Evolutionary conservation across 78 protist species (phyloP), one percentile per base, ranked within the genome.

Genomic region (slime mould (Dictyostelium discoideum)): DNA sequence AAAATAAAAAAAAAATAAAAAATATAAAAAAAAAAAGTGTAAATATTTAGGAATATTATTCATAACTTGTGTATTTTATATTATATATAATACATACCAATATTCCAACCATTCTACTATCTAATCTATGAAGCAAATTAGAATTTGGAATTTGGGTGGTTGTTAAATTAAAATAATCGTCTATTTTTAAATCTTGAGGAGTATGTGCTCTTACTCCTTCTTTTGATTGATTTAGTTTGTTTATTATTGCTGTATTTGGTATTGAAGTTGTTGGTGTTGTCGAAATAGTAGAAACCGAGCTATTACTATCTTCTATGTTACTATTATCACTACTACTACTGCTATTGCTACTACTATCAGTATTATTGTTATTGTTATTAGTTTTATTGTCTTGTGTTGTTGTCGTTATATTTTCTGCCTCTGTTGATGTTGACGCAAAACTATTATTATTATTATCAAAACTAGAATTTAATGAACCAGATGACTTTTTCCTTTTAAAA

Each of bases 21-120:
- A 84, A n/a, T n/a, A n/a, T n/a, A n/a, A 10, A 39, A 13, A 65
- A 3, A 16, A 22, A 29, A 18, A 16, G 18, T 13, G 18, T 42
- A 16, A 20, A 42, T 32, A 32, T n/a, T 65, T 20, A 32, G 37
- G 37, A 32, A 11, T 37, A 37, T 84, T 37, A 37, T 84, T 22
- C 46, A 42, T 42, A 42, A 42, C 44, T 46, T 7, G 8, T 14
- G 5, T 24, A n/a, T 54, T 82, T 48, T 82, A 8, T 16, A 7
- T 8, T 9, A 6, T 40, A 42, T 7, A 22, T 63, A 42, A n/a
- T 54, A 77, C 93, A n/a, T 87, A 87, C 93, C 89, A 90, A 72
- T 50, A 90, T 69, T 26, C 95, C 95, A 72, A 90, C 85, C 95
- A 90, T 90, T 73, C 88, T 90, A 72, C 89, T 82, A 90, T 90